Percentiles rank a stretch among this genome's conserved stretches.
Conservation (phyloP, 2,329 filamentous ascomycete genomes). For the Diaporthe velutina region DNA sequence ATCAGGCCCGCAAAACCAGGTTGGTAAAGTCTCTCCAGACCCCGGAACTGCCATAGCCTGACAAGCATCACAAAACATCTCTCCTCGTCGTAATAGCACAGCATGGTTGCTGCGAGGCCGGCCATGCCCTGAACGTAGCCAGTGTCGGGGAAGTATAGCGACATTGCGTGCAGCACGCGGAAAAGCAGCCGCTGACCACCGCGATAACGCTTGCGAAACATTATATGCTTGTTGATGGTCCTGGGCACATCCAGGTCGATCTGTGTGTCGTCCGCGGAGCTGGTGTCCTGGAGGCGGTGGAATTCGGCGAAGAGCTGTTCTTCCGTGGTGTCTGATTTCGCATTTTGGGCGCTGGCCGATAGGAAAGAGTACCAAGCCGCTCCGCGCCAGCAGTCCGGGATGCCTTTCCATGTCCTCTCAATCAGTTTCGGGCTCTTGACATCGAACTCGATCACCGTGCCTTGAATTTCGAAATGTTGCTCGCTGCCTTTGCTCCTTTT, state of each 20-base stretch:
- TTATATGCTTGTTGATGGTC: conserved; percentile 95
- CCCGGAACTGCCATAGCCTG: conserved; percentile 91
- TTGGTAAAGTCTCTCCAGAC: conserved; percentile 86
- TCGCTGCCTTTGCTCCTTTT: conserved; percentile 74
- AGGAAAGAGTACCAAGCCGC: conserved; percentile 97
- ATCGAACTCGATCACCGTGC: conserved; percentile 83
- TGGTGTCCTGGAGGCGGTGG: conserved; percentile 77
- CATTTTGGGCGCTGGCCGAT: conserved; percentile 77
- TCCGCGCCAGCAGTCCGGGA: conserved; percentile 94
- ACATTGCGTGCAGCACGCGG: conserved; percentile 90
- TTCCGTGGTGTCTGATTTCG: conserved; percentile 74
- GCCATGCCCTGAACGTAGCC: conserved; percentile 99
- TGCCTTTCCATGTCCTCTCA: conserved; percentile 96
- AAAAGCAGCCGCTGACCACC: conserved; percentile 94
- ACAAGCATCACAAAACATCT: conserved; percentile 95
- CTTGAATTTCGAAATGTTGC: conserved; percentile 67
- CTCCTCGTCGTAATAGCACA: conserved; percentile 98
- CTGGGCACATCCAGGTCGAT: conserved; percentile 97
- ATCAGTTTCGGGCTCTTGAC: conserved; percentile 85
- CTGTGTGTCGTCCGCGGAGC: conserved; percentile 92
- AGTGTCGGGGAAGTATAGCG: conserved; percentile 89
- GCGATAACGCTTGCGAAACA: conserved; percentile 93
- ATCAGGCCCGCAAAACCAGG: conserved; percentile 89
- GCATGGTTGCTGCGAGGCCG: conserved; percentile 87
- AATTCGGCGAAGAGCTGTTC: conserved; percentile 80